Evolutionary conservation across 2,329 filamentous ascomycete species (phyloP).

Genomic region (Neonectria neomacrospora): DNA sequence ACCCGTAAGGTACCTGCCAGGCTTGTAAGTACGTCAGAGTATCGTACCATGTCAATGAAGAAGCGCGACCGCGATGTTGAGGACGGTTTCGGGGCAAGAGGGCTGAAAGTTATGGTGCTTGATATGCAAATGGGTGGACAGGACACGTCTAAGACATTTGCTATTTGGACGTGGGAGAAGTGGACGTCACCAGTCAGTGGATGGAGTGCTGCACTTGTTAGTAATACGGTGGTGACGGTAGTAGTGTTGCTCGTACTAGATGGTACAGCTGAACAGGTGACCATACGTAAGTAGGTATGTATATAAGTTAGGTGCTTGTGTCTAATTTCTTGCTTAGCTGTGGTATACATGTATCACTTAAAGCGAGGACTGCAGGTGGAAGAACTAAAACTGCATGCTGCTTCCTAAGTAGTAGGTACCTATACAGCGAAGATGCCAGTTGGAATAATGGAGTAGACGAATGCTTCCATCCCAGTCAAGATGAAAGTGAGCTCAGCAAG

Average conservation of each 20-base stretch:
- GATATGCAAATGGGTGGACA: neutral
- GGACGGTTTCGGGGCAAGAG: neutral
- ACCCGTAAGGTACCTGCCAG: slow-evolving; percentile 12
- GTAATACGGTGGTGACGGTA: neutral
- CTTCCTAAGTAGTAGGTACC: too few species aligned
- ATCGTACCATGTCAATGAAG: neutral
- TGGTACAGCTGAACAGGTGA: neutral
- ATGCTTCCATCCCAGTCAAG: neutral
- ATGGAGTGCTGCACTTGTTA: neutral
- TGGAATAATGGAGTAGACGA: neutral
- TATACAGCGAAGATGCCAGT: neutral
- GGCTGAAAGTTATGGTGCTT: neutral
- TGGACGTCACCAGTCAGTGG: neutral
- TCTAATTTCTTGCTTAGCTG: neutral
- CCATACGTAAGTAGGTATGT: neutral
- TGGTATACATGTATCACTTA: neutral
- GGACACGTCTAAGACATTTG: neutral
- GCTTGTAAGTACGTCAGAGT: neutral
- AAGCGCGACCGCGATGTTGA: neutral
- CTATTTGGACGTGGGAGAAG: neutral
- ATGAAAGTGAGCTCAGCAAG: neutral
- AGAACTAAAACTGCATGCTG: neutral
- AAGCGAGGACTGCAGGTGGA: neutral
- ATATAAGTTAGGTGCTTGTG: neutral
- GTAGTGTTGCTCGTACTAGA: neutral